Evolutionary conservation across 352 stramenopile genomes (phyloP).

Genomic region (Phytophthora agathidicida): DNA sequence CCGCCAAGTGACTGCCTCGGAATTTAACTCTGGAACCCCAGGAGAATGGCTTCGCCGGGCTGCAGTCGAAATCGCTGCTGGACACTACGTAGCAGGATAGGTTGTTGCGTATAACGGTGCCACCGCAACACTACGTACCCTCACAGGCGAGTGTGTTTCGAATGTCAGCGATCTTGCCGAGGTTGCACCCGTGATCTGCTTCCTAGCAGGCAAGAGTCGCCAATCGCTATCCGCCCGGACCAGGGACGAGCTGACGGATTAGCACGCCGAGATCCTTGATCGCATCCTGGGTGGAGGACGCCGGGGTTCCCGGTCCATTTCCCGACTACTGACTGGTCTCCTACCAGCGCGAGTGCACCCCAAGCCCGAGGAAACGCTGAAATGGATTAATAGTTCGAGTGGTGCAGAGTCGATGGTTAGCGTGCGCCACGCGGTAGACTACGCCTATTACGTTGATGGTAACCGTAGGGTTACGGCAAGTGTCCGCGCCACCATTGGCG

Average conservation of each 20-base stretch:
- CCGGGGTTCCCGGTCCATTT: slow-evolving; percentile 3
- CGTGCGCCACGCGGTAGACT: slow-evolving; percentile 11
- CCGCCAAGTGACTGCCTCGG: not conserved
- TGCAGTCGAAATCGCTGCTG: not conserved
- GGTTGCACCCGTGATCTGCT: slow-evolving; percentile 3
- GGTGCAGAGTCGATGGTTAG: not conserved
- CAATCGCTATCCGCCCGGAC: no score
- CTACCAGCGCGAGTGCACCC: not conserved
- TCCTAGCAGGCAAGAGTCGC: not conserved
- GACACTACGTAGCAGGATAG: not conserved
- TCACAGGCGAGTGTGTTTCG: not conserved
- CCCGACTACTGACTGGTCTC: not conserved
- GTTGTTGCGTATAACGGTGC: not conserved
- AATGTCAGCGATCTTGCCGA: not conserved
- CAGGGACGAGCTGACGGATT: not conserved
- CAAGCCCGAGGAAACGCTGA: not conserved
- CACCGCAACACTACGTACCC: not conserved
- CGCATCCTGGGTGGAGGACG: not conserved
- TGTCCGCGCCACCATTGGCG: not conserved
- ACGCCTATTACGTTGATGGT: not conserved
- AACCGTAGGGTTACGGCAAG: not conserved
- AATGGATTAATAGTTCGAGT: not conserved
- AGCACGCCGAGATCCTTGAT: not conserved
- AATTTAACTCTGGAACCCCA: not conserved
- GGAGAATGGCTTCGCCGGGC: slow-evolving; percentile 4